phyloP scores from a whole-genome alignment of 1,284 basidiomycete genomes.

The Singerocomus inundabilis region DNA sequence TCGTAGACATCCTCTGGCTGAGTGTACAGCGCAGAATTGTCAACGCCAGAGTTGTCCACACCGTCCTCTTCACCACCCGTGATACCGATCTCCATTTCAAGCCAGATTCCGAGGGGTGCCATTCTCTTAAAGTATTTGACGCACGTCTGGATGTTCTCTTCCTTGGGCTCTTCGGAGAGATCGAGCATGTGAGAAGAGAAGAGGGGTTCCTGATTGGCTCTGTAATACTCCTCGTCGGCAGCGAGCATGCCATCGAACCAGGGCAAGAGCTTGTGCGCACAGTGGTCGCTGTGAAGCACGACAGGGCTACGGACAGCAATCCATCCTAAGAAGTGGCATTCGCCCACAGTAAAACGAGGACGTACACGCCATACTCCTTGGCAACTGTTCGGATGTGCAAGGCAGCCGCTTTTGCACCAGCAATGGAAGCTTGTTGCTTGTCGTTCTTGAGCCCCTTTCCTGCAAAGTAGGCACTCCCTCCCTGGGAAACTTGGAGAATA shows the following conservation, averaged over 20 bases:
- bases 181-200: slow-evolving; percentile 99
- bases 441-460: slow-evolving; percentile 96
- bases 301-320: slow-evolving; percentile 66
- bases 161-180: slow-evolving; percentile 97
- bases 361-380: slow-evolving; percentile 87
- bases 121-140: slow-evolving; percentile 96
- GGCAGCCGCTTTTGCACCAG: slow-evolving; percentile 90
- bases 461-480: slow-evolving; percentile 94
- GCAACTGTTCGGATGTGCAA: slow-evolving; percentile 90
- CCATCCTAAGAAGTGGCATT: background rate
- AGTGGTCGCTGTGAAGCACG: slow-evolving; percentile 98
- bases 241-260: slow-evolving; percentile 99
- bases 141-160: slow-evolving; percentile 95
- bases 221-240: slow-evolving; percentile 94
- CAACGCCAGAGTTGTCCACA: slow-evolving; percentile 94
- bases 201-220: slow-evolving; percentile 85
- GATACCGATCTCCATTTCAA: slow-evolving; percentile 99
- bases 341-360: slow-evolving; percentile 21
- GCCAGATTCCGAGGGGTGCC: slow-evolving; percentile 92
- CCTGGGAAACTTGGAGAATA: slow-evolving; percentile 97
- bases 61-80: slow-evolving; percentile 99
- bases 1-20: slow-evolving; percentile 97
- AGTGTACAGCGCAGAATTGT: slow-evolving; percentile 94
- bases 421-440: slow-evolving; percentile 95
- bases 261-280: slow-evolving; percentile 95